Percentiles rank a stretch among this genome's conserved stretches.
These are phyloP conservation scores for Trichophyton rubrum DNA, from an alignment of 2,329 filamentous ascomycete species.

Conservation along the genomic window DNA sequence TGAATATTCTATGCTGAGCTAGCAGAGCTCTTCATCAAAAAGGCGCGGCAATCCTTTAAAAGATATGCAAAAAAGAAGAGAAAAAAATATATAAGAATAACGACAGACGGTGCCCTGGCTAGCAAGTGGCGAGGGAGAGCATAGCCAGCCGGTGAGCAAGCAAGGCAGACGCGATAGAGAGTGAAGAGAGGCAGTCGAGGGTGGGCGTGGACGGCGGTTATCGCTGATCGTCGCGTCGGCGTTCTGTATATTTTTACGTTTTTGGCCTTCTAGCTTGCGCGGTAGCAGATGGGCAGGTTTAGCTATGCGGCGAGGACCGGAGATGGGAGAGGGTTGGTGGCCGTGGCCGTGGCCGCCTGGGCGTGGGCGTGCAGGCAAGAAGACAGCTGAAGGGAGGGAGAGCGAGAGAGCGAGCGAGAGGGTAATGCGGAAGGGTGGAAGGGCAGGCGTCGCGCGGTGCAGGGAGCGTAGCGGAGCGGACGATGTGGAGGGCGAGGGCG, in stretches of 20 bases:
- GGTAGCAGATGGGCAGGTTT: background rate
- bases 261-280: background rate
- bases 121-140: background rate
- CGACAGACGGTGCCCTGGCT: background rate
- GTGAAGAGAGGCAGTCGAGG: background rate
- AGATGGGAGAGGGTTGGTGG: conserved; percentile 12
- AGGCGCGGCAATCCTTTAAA: background rate
- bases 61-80: too few species aligned
- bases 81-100: background rate
- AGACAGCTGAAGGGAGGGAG: conserved; percentile 11
- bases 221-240: background rate
- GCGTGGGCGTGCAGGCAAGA: conserved; percentile 11
- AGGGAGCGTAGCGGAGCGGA: conserved; percentile 25
- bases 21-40: background rate
- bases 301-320: background rate
- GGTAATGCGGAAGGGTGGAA: conserved; percentile 7
- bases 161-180: conserved; percentile 2
- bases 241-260: background rate
- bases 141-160: background rate
- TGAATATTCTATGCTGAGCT: background rate
- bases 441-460: conserved; percentile 19
- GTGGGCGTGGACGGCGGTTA: conserved; percentile 1
- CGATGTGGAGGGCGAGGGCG: conserved; percentile 26
- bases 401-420: conserved; percentile 16
- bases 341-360: conserved; percentile 12